These are phyloP conservation scores for Fusarium burgessii DNA, from an alignment of 2,329 filamentous ascomycete species.

Conservation along the genomic window DNA sequence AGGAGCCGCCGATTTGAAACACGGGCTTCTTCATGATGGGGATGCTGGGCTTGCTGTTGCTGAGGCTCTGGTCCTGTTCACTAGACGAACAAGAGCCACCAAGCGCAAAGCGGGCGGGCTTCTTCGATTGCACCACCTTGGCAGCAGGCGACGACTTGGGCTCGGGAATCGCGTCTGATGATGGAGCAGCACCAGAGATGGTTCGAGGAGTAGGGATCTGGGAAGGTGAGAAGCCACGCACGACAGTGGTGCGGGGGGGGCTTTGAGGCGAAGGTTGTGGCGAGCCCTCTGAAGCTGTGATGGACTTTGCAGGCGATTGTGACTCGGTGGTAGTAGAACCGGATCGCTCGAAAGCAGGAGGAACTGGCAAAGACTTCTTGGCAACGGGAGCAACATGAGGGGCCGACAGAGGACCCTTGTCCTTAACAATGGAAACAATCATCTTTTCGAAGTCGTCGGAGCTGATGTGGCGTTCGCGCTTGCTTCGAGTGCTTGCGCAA, in stretches of 20 bases:
- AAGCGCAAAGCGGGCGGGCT: conserved; percentile 74
- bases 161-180: conserved; percentile 72
- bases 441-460: conserved; percentile 93
- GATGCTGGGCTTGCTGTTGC: conserved; percentile 53
- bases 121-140: conserved; percentile 77
- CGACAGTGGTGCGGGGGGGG: conserved; percentile 62
- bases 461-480: conserved; percentile 91
- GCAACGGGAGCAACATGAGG: conserved; percentile 48
- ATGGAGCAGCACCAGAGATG: conserved; percentile 63
- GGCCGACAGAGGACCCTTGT: conserved; percentile 72
- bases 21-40: conserved; percentile 53
- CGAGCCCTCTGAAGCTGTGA: conserved; percentile 57
- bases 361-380: conserved; percentile 57
- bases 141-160: conserved; percentile 66
- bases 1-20: conserved; percentile 69
- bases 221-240: conserved; percentile 87
- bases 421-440: conserved; percentile 91
- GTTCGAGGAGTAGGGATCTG: conserved; percentile 66
- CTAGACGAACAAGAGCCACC: conserved; percentile 85
- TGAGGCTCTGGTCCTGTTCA: conserved; percentile 63
- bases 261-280: conserved; percentile 46
- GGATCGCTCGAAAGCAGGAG: conserved; percentile 54
- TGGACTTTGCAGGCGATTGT: conserved; percentile 68
- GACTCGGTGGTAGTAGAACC: conserved; percentile 61
- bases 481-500: conserved; percentile 75